Percentiles rank a stretch among this genome's conserved stretches.
phyloP scores from a whole-genome alignment of 495 filamentous ascomycete genomes.

The Evansstolkia leycettana region DNA sequence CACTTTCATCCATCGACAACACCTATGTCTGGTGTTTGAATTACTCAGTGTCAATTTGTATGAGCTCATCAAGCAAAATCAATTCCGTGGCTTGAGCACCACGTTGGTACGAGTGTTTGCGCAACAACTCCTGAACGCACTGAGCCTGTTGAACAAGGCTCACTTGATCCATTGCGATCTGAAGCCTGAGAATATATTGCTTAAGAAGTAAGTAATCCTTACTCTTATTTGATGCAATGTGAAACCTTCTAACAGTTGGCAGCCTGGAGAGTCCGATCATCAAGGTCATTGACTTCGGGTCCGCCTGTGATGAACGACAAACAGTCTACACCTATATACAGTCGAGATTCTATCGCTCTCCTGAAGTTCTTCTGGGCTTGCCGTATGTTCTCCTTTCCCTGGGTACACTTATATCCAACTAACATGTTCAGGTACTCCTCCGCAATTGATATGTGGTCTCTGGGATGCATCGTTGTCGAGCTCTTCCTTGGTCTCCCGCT shows the following conservation, averaged over 20 bases:
- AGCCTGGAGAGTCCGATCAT: conserved; percentile 97
- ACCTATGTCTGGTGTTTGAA: conserved; percentile 96
- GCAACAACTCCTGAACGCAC: conserved; percentile 85
- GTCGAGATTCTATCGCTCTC: conserved; percentile 94
- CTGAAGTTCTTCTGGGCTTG: conserved; percentile 85
- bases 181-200: conserved; percentile 95
- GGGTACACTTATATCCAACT: conserved; percentile 6
- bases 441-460: conserved; percentile 99
- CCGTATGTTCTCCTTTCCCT: conserved; percentile 40
- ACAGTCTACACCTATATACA: conserved; percentile 99
- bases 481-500: conserved; percentile 90
- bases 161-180: conserved; percentile 96
- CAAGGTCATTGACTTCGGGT: conserved; percentile 99
- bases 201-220: conserved; percentile 68
- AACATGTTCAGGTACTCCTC: conserved; percentile 66
- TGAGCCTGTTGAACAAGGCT: conserved; percentile 91
- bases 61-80: conserved; percentile 98
- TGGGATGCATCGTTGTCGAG: conserved; percentile 98
- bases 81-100: conserved; percentile 94
- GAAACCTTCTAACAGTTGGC: conserved; percentile 7
- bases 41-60: conserved; percentile 96
- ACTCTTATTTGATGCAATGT: background rate
- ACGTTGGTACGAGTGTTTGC: conserved; percentile 97
- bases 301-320: conserved; percentile 94
- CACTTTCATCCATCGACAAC: conserved; percentile 96